Base-by-base conservation (phyloP, 805 yeast species). In the Barnettozyma populi region DNA sequence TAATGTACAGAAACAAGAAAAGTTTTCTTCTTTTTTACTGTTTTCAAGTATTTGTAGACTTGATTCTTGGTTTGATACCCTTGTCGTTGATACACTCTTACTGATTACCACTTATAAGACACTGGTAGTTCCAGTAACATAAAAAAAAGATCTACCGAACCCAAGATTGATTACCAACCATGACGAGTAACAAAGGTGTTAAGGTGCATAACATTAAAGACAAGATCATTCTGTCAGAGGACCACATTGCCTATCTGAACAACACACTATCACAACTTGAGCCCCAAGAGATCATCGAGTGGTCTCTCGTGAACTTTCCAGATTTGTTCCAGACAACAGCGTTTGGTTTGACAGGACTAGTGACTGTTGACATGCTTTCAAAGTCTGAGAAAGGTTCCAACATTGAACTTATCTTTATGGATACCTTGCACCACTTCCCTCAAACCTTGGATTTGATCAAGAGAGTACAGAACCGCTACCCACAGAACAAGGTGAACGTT, bases 381-480 rank as follows among this genome's bases (percentile, higher is more conserved):
- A 79, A 81, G 60, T 57, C 83, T 41, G 62, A 50, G 63, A 25
- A 49, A 50, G 60, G 60, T 4, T 64, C 68, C 39, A 75, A 82
- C 0, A 71, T 86, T 7, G 95, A 90, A 47, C 70, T 90, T 47
- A 84, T 92, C 2, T 92, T 92, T 63, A 74, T 90, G 42, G 97
- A 92, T 63, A 92, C 98, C 0, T 70, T 92, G 52, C 87, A 90
- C 61, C 97, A 92, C 65, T 92, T 92, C 73, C 90, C 92, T n/a
- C 98, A 92, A 65, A 92, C 98, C 1, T 68, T 84, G 38, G 88
- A 83, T 3, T 73, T 92, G 36, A 84, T 90, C 5, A 73, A 77
- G 2, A 71, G 68, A 11, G 75, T 92, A 36, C 69, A 78, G 57
- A 53, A 59, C 14, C 75, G 71, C 50, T 92, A 92, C 63, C 75